These are phyloP conservation scores for Ettlia oleoabundans DNA, from an alignment of 139 green algal species.

Conservation along the genomic window DNA sequence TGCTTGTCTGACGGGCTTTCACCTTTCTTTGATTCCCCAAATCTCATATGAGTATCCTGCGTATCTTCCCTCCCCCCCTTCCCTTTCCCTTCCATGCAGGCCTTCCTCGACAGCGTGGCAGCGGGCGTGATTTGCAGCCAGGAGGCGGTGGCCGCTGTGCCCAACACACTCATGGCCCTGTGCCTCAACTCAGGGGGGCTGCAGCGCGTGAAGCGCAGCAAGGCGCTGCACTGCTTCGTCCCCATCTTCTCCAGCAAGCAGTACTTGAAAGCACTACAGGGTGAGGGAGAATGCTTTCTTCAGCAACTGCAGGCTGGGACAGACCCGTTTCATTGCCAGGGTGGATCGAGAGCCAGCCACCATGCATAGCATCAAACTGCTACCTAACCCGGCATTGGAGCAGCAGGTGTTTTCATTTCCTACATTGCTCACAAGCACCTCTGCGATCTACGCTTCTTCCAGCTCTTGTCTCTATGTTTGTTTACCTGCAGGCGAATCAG, in stretches of 20 bases:
- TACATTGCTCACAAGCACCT: too few relatives aligned
- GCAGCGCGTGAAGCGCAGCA: slow-evolving; percentile 65
- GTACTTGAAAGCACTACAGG: slow-evolving; percentile 54
- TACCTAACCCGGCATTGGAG: too few relatives aligned
- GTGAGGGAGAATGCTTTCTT: too few relatives aligned
- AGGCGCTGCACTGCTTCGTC: slow-evolving; percentile 71
- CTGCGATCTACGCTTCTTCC: neutral
- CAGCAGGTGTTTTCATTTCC: too few relatives aligned
- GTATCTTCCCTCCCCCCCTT: neutral
- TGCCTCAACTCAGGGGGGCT: slow-evolving; percentile 88
- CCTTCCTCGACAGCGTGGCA: slow-evolving; percentile 72
- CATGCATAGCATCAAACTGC: too few relatives aligned
- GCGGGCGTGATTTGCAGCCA: slow-evolving; percentile 66
- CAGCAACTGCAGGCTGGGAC: too few relatives aligned
- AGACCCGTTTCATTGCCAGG: too few relatives aligned
- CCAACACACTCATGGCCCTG: slow-evolving; percentile 84
- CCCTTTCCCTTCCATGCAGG: slow-evolving; percentile 31
- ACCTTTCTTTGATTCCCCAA: too few relatives aligned
- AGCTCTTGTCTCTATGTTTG: slow-evolving; percentile 4
- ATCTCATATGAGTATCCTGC: too few relatives aligned
- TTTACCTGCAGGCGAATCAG: slow-evolving; percentile 74
- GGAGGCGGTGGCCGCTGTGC: slow-evolving; percentile 82
- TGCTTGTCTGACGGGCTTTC: too few relatives aligned
- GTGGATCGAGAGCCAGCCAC: too few relatives aligned
- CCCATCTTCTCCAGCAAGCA: slow-evolving; percentile 76